Evolutionary conservation across 108 stramenopile genomes (phyloP).

Genomic region (Licmophora abbreviata): DNA sequence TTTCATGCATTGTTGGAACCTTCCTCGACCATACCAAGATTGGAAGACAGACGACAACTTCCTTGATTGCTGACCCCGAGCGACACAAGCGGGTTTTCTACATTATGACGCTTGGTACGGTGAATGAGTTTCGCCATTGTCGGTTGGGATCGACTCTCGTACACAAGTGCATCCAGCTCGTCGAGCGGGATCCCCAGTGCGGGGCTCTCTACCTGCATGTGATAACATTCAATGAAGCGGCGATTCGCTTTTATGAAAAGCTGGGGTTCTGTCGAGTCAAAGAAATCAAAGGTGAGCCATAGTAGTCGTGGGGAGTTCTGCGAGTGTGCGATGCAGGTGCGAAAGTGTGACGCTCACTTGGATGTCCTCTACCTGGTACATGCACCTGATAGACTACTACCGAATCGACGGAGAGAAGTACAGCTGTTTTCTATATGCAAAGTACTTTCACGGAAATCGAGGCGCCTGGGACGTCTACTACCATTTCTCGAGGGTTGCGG

Average conservation of each 20-base stretch:
- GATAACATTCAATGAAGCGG: constrained; percentile 56
- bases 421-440: constrained; percentile 73
- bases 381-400: constrained; percentile 78
- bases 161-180: constrained; percentile 34
- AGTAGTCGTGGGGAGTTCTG: too few species aligned
- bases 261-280: constrained; percentile 61
- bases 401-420: constrained; percentile 50
- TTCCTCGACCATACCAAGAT: constrained; percentile 10
- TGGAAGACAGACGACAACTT: constrained; percentile 18
- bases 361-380: not conserved
- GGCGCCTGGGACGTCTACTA: not conserved
- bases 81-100: constrained; percentile 52
- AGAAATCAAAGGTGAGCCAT: constrained; percentile 58
- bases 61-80: constrained; percentile 34
- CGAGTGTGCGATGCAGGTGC: not conserved
- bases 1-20: constrained; percentile 43
- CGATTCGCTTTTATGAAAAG: constrained; percentile 78
- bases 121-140: constrained; percentile 37
- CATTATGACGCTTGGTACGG: constrained; percentile 80
- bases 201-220: constrained; percentile 79
- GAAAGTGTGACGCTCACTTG: not conserved
- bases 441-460: constrained; percentile 75
- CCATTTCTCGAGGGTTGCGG: not conserved
- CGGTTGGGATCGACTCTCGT: constrained; percentile 65
- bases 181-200: constrained; percentile 30